Conservation (phyloP, 257 asterid genomes). For the Penstemon eatonii region DNA sequence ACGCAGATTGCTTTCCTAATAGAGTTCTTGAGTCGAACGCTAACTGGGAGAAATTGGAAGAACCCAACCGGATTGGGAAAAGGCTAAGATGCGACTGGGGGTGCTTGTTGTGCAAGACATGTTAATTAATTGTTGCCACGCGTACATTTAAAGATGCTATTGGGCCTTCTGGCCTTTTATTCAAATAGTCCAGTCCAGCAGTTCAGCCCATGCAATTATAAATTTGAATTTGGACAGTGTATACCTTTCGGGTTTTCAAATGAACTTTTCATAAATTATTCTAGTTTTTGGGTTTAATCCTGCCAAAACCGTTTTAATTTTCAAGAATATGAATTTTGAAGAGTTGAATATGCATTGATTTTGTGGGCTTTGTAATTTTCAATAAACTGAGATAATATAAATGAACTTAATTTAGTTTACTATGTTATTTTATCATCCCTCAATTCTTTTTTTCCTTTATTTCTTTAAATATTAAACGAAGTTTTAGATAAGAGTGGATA, state of each 20-base stretch:
- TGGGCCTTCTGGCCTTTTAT: constrained; percentile 22
- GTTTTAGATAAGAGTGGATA: no score
- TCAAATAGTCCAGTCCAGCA: not conserved
- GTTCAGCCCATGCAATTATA: not conserved
- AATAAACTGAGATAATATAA: no score
- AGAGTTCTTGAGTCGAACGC: constrained; percentile 15
- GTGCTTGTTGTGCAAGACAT: constrained; percentile 48
- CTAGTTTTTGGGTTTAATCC: no score
- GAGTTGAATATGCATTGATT: no score
- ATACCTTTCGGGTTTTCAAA: not conserved
- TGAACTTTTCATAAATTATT: no score
- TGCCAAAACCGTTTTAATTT: no score
- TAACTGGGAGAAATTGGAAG: constrained; percentile 22
- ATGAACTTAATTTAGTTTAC: no score
- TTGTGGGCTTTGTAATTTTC: no score
- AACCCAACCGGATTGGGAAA: constrained; percentile 24
- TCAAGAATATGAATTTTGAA: no score
- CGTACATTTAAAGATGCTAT: not conserved
- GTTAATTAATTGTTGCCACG: constrained; percentile 27
- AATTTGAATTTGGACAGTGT: not conserved
- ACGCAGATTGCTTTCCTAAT: constrained; percentile 18
- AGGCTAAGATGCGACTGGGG: constrained; percentile 38
- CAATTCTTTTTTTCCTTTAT: no score
- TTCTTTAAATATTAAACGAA: no score
- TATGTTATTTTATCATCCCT: no score